Evolutionary conservation across 306 rosid genomes (phyloP).

Genomic region (Cicer chorassanicum): DNA sequence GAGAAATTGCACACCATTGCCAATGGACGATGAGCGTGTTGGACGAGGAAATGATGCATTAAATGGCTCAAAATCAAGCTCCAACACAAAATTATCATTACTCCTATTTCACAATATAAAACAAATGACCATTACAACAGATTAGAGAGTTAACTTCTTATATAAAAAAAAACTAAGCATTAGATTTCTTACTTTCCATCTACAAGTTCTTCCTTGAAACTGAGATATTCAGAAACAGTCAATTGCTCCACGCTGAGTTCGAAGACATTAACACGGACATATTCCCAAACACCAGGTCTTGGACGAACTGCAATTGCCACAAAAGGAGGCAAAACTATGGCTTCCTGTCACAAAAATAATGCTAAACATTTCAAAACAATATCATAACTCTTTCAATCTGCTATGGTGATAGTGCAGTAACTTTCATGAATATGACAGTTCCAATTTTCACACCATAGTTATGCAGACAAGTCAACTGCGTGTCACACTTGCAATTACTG

Average conservation of each 20-base stretch:
- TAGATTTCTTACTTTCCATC: constrained; percentile 62
- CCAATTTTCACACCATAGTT: background rate
- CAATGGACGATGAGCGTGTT: constrained; percentile 85
- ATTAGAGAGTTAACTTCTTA: background rate
- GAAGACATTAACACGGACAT: constrained; percentile 75
- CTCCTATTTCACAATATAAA: constrained; percentile 45
- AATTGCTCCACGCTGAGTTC: constrained; percentile 91
- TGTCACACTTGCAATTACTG: too few relatives aligned
- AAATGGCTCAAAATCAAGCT: constrained; percentile 95
- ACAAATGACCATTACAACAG: constrained; percentile 17
- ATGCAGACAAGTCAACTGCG: too few relatives aligned
- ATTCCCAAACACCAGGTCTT: constrained; percentile 93
- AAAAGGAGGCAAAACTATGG: constrained; percentile 85
- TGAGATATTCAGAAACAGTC: constrained; percentile 81
- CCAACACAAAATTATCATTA: constrained; percentile 58
- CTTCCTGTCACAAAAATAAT: constrained; percentile 52
- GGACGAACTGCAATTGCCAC: constrained; percentile 93
- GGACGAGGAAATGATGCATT: constrained; percentile 90
- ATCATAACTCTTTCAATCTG: constrained; percentile 12
- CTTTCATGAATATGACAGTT: constrained; percentile 11
- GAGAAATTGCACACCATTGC: constrained; percentile 97
- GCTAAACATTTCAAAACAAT: constrained; percentile 17
- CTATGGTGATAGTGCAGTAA: constrained; percentile 25
- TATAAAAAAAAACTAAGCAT: constrained; percentile 2
- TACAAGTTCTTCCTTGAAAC: constrained; percentile 85